These are phyloP conservation scores for Ascochyta koolunga DNA, from an alignment of 2,329 filamentous ascomycete species.

Conservation along the genomic window DNA sequence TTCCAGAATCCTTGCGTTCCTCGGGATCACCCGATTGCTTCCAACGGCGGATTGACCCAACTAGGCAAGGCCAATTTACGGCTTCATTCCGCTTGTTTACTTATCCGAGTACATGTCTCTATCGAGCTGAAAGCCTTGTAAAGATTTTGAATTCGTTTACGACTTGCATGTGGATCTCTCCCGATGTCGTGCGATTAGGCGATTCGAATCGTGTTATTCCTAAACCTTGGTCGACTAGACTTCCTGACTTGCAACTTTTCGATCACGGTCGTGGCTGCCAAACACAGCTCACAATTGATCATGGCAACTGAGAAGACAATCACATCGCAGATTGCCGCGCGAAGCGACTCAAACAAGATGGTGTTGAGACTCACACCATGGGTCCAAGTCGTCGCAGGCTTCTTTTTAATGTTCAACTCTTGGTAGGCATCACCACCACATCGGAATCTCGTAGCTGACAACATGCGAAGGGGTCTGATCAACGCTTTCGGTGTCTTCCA, in stretches of 20 bases:
- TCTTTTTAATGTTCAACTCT: slow-evolving; percentile 24
- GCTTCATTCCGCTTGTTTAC: slow-evolving; percentile 11
- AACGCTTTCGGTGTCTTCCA: slow-evolving; percentile 37
- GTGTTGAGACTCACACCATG: not conserved
- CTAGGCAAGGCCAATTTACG: not conserved
- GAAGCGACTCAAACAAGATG: not conserved
- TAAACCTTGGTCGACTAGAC: not conserved
- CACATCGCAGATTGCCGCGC: not conserved
- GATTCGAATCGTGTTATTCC: not conserved
- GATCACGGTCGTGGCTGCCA: not conserved
- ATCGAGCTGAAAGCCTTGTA: not conserved
- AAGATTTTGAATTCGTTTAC: not conserved
- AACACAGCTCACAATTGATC: not conserved
- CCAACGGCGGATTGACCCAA: not conserved
- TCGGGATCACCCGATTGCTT: slow-evolving; percentile 3
- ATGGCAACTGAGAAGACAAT: not conserved
- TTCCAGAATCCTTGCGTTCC: not conserved
- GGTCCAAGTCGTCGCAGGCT: slow-evolving; percentile 18
- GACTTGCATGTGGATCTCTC: not conserved
- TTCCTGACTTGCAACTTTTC: not conserved
- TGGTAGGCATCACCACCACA: slow-evolving; percentile 8
- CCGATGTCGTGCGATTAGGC: not conserved
- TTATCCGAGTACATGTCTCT: not conserved
- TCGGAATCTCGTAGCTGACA: not conserved
- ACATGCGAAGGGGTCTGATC: slow-evolving; percentile 16